These are phyloP conservation scores for Candida pseudoviswanathii DNA, from an alignment of 1,139 yeast genomes.

Conservation along the genomic window DNA sequence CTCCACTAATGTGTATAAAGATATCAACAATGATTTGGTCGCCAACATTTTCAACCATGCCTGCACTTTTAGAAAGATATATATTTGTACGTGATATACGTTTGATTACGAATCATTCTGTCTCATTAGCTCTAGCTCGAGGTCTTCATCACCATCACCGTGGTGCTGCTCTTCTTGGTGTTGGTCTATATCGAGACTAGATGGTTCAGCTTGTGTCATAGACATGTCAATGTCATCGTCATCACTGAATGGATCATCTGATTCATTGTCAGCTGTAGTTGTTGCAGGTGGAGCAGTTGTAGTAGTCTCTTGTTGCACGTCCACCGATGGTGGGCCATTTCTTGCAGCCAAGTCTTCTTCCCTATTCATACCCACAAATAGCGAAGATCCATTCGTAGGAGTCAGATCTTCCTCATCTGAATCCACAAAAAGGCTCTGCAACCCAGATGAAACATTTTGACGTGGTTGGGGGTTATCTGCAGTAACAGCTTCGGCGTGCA, in stretches of 20 bases:
- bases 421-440: slow-evolving; percentile 5
- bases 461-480: not conserved
- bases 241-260: slow-evolving; percentile 25
- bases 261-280: slow-evolving; percentile 20
- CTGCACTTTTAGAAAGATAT: slow-evolving; percentile 42
- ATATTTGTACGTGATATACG: slow-evolving; percentile 23
- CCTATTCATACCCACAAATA: not conserved
- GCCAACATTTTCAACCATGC: slow-evolving; percentile 48
- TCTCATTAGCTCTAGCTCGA: slow-evolving; percentile 42
- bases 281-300: not conserved
- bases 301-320: not conserved
- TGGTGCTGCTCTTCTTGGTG: slow-evolving; percentile 16
- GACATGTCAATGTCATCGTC: slow-evolving; percentile 17
- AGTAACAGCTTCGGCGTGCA: slow-evolving; percentile 1
- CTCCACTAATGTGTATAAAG: slow-evolving; percentile 28
- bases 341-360: not conserved
- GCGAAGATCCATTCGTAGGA: not conserved
- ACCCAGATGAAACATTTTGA: not conserved
- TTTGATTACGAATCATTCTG: slow-evolving; percentile 19
- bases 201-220: not conserved
- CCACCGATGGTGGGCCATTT: not conserved
- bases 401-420: slow-evolving; percentile 1
- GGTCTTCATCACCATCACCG: slow-evolving; percentile 29
- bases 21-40: slow-evolving; percentile 42
- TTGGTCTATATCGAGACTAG: slow-evolving; percentile 11